Evolutionary conservation across 768 basidiomycete species (phyloP).

Genomic region (Rhizopogon vulgaris): DNA sequence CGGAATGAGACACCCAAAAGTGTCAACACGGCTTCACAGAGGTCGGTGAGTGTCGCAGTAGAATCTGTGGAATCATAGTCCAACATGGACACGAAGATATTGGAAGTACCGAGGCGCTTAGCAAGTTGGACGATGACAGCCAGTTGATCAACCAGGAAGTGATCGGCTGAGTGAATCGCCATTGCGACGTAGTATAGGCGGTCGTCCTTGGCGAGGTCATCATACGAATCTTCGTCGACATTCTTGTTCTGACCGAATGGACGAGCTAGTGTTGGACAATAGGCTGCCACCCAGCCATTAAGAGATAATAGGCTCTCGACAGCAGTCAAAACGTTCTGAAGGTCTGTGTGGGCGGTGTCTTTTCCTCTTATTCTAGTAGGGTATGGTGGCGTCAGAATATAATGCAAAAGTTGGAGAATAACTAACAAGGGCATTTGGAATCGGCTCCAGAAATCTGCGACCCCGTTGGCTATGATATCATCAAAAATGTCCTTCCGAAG

Average conservation of each 20-base stretch:
- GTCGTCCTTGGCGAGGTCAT: slow-evolving; percentile 78
- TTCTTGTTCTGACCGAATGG: slow-evolving; percentile 91
- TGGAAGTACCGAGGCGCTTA: slow-evolving; percentile 79
- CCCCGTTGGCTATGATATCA: slow-evolving; percentile 68
- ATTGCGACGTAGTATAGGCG: slow-evolving; percentile 93
- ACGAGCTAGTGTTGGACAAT: slow-evolving; percentile 89
- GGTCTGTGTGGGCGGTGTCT: slow-evolving; percentile 85
- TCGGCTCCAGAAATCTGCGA: slow-evolving; percentile 84
- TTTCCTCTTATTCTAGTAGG: slow-evolving; percentile 60
- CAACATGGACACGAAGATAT: slow-evolving; percentile 95
- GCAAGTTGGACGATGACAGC: slow-evolving; percentile 97
- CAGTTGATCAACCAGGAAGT: slow-evolving; percentile 97
- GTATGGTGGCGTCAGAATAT: not conserved
- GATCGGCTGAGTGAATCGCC: slow-evolving; percentile 95
- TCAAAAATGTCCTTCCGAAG: slow-evolving; percentile 76
- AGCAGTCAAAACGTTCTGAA: slow-evolving; percentile 81
- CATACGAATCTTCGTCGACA: slow-evolving; percentile 67
- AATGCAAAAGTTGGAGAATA: too few relatives aligned
- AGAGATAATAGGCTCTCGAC: slow-evolving; percentile 93
- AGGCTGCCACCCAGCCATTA: slow-evolving; percentile 97
- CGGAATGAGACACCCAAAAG: slow-evolving; percentile 91
- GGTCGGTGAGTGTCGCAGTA: slow-evolving; percentile 88
- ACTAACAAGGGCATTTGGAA: slow-evolving; percentile 90
- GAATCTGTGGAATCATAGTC: slow-evolving; percentile 96
- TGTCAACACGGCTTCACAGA: slow-evolving; percentile 92